These are phyloP conservation scores for Suhomyces sp. DNA, from an alignment of 805 yeast genomes.

Conservation along the genomic window DNA sequence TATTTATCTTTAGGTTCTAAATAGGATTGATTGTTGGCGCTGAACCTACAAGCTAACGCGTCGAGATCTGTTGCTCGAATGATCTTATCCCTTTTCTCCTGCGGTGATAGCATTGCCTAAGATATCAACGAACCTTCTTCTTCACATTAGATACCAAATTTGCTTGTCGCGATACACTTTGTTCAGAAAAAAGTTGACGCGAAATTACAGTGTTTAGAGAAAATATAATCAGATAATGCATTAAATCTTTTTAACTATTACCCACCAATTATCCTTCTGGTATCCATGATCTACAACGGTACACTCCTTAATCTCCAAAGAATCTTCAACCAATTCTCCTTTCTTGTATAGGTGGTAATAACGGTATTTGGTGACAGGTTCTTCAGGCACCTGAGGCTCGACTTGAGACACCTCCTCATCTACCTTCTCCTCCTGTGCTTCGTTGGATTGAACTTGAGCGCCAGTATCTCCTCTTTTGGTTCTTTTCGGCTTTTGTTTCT, in stretches of 20 bases:
- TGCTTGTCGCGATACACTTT: background rate
- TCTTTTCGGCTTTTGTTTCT: slow-evolving; percentile 23
- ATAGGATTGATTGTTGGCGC: slow-evolving; percentile 50
- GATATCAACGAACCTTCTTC: background rate
- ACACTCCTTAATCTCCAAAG: slow-evolving; percentile 65
- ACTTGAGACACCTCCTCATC: slow-evolving; percentile 4
- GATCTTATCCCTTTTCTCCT: slow-evolving; percentile 38
- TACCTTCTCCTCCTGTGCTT: slow-evolving; percentile 4
- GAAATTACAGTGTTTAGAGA: background rate
- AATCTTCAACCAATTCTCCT: slow-evolving; percentile 80
- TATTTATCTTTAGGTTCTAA: slow-evolving; percentile 38
- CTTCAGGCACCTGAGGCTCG: background rate
- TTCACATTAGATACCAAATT: background rate
- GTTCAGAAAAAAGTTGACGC: background rate
- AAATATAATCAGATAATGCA: background rate
- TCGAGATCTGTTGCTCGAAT: slow-evolving; percentile 64
- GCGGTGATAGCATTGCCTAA: slow-evolving; percentile 29
- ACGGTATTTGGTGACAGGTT: slow-evolving; percentile 58
- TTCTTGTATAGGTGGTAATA: slow-evolving; percentile 83
- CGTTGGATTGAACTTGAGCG: background rate
- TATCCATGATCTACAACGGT: slow-evolving; percentile 69
- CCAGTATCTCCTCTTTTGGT: slow-evolving; percentile 1
- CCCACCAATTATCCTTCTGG: slow-evolving; percentile 95
- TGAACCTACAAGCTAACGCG: slow-evolving; percentile 63
- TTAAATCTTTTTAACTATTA: slow-evolving; percentile 22